Percentiles rank a stretch among this genome's conserved stretches.
Evolutionary conservation across 345 rosid species (phyloP).

Genomic region (Dipteronia dyeriana): DNA sequence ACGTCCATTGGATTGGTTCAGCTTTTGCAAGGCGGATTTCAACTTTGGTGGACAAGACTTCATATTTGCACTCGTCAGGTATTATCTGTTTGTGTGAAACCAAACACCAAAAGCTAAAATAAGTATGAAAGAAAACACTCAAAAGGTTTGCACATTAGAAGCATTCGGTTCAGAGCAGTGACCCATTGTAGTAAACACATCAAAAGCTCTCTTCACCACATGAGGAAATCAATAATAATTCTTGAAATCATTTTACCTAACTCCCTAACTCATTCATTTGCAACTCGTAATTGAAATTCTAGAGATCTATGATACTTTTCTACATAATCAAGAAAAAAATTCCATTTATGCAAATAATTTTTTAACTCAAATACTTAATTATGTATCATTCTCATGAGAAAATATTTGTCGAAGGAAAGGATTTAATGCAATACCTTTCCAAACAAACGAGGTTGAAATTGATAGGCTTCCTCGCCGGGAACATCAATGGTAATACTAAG

Average conservation of each 20-base stretch:
- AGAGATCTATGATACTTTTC: background rate
- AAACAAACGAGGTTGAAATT: constrained; percentile 83
- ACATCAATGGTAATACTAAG: constrained; percentile 68
- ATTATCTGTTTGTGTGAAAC: constrained; percentile 52
- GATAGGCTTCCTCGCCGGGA: constrained; percentile 72
- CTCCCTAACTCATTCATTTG: background rate
- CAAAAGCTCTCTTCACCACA: background rate
- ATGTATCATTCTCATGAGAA: background rate
- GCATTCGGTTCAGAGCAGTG: background rate
- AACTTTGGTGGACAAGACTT: constrained; percentile 72
- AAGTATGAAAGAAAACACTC: background rate
- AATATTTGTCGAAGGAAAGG: background rate
- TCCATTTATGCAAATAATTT: background rate
- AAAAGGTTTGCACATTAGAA: background rate
- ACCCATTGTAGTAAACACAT: background rate
- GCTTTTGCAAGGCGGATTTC: constrained; percentile 89
- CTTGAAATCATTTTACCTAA: background rate
- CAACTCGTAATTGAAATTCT: background rate
- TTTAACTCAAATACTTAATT: background rate
- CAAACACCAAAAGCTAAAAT: constrained; percentile 18
- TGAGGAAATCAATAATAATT: background rate
- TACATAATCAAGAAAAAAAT: background rate
- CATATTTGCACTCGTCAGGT: constrained; percentile 67
- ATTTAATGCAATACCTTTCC: constrained; percentile 63
- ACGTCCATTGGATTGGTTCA: constrained; percentile 67